A percentile compares a stretch with the other conserved stretches of the same genome.
Conservation (phyloP, 495 filamentous ascomycete species). For the Tuber indicum region DNA sequence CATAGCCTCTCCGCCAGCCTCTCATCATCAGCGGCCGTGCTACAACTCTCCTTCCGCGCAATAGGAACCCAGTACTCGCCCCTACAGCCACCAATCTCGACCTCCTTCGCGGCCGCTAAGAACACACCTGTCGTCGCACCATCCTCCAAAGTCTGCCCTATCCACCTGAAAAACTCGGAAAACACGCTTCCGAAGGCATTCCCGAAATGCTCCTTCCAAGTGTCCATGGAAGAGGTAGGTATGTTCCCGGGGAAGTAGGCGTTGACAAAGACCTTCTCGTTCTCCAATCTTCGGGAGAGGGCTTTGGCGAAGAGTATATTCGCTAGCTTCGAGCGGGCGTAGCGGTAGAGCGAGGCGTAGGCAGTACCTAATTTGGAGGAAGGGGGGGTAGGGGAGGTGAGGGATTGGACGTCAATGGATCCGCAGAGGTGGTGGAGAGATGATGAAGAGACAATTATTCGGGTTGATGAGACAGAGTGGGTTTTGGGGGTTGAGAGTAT, state of each 20-base stretch:
- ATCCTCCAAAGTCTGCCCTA: slow-evolving; percentile 43
- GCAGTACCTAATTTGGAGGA: slow-evolving; percentile 17
- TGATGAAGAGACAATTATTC: slow-evolving; percentile 42
- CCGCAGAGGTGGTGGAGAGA: slow-evolving; percentile 41
- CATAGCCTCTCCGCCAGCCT: slow-evolving; percentile 23
- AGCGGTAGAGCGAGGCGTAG: slow-evolving; percentile 42
- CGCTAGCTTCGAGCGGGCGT: slow-evolving; percentile 46
- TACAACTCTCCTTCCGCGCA: slow-evolving; percentile 19
- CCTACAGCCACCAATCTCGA: slow-evolving; percentile 13
- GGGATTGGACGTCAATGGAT: slow-evolving; percentile 31
- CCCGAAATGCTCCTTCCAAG: slow-evolving; percentile 43
- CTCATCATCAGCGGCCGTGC: slow-evolving; percentile 14
- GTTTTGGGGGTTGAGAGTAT: slow-evolving; percentile 32
- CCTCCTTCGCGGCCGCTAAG: slow-evolving; percentile 20
- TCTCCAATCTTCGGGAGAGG: slow-evolving; percentile 39
- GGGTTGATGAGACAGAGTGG: slow-evolving; percentile 26
- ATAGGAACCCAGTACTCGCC: slow-evolving; percentile 31
- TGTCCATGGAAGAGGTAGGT: slow-evolving; percentile 43
- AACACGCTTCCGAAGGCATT: slow-evolving; percentile 24
- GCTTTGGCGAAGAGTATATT: slow-evolving; percentile 47
- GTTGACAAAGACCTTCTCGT: slow-evolving; percentile 44
- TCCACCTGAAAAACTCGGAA: slow-evolving; percentile 17
- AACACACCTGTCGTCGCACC: slow-evolving; percentile 46
- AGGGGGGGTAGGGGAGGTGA: slow-evolving; percentile 38
- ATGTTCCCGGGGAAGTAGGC: slow-evolving; percentile 46